Base-by-base conservation (phyloP, 2,329 filamentous ascomycete species). In the Plenodomus lindquistii region DNA sequence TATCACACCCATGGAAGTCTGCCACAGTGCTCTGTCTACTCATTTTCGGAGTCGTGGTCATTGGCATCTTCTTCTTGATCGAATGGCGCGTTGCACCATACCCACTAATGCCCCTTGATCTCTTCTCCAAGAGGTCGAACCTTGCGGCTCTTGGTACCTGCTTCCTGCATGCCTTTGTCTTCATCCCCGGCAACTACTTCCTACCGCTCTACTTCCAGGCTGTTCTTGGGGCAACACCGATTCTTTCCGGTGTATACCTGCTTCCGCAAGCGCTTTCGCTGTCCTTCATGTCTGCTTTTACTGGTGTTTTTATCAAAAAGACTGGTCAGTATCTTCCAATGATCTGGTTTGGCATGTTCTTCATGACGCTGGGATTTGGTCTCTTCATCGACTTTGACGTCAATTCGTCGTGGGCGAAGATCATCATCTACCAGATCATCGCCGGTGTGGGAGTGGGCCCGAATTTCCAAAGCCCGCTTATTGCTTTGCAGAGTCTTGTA, bases 201-300 rank as follows among this genome's bases (percentile, higher is more conserved):
- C 78, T 95, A 4, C 90, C 90, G 0, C 79, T 96, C 2, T 96
- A 95, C 76, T 93, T 91, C 73, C 90, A 95, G 73, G 82, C 86
- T 42, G 85, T 89, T 42, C 78, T 89, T 37, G 81, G 87, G 41
- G 84, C 84, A 2, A 79, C 81, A 0, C 86, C 89, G 0, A 81
- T 92, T 29, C 75, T 87, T 22, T 88, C 85, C 1, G 90, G 90
- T 41, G 84, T 92, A 40, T 90, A 90, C 63, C 71, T 91, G 15
- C 78, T 94, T 13, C 86, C 89, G 0, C 84, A 83, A 53, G 87
- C 87, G 8, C 66, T 93, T 27, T 79, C 85, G 2, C 75, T 90
- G 3, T 89, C 87, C 0, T 55, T 89, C 52, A 67, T 80, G 24
- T 89, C 87, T 0, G 81, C 81, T 6, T 61, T 64, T 2, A 81